Percentiles rank a stretch among this genome's conserved stretches.
Conservation (phyloP, 2,329 filamentous ascomycete genomes). For the Apiospora sp. region DNA sequence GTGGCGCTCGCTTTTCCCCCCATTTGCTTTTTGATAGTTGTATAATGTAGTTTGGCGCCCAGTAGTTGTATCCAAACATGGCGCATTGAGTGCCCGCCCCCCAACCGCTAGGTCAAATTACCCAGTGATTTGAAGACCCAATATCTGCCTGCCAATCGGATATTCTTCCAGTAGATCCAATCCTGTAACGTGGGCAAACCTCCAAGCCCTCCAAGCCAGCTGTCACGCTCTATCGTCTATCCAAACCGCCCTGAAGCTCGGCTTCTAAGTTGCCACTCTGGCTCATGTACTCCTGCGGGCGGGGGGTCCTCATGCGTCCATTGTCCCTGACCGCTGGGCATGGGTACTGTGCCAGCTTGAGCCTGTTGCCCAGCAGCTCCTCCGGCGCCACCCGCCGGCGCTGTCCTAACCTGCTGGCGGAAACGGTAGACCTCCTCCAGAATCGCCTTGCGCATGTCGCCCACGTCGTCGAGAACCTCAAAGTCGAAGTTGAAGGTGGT, state of each 20-base stretch:
- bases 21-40: slow-evolving; percentile 18
- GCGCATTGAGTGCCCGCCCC: neutral
- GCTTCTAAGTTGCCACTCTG: slow-evolving; percentile 62
- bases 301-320: slow-evolving; percentile 68
- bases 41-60: slow-evolving; percentile 1
- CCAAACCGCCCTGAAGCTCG: slow-evolving; percentile 67
- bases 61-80: slow-evolving; percentile 14
- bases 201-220: neutral
- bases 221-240: slow-evolving; percentile 44
- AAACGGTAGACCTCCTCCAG: slow-evolving; percentile 92
- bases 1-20: neutral
- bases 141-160: slow-evolving; percentile 10
- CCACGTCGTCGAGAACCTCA: slow-evolving; percentile 94
- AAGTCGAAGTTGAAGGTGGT: slow-evolving; percentile 98
- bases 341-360: slow-evolving; percentile 56
- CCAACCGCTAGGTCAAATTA: neutral
- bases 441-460: slow-evolving; percentile 96
- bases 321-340: slow-evolving; percentile 56
- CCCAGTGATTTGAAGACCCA: neutral
- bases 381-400: slow-evolving; percentile 47
- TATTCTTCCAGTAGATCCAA: neutral
- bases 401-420: slow-evolving; percentile 68
- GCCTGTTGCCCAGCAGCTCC: slow-evolving; percentile 47
- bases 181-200: neutral
- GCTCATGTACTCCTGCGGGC: slow-evolving; percentile 64